Evolutionary conservation across 2,329 filamentous ascomycete species (phyloP).

Genomic region (Fusarium heterosporum): DNA sequence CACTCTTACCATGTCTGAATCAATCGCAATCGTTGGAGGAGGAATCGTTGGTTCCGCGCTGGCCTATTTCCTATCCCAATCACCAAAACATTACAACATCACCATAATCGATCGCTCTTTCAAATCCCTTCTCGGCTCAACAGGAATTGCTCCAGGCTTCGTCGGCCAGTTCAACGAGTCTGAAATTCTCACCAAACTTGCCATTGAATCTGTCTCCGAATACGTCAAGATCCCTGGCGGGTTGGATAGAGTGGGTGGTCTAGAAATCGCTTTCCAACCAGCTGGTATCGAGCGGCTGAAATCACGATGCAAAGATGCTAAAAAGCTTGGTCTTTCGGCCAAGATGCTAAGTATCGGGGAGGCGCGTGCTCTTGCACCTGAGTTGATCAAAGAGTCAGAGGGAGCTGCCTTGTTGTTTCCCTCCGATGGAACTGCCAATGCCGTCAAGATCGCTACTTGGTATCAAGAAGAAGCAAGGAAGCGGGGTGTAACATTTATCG

Average conservation of each 20-base stretch:
- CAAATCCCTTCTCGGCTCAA: conserved; percentile 29
- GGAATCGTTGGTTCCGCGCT: conserved; percentile 40
- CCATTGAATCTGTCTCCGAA: conserved; percentile 39
- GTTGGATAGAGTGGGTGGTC: conserved; percentile 36
- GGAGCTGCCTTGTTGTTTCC: conserved; percentile 34
- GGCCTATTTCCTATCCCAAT: conserved; percentile 23
- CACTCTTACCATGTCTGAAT: conserved; percentile 20
- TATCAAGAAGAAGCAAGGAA: conserved; percentile 34
- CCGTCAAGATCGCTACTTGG: conserved; percentile 24
- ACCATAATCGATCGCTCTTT: conserved; percentile 40
- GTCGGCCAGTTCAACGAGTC: conserved; percentile 45
- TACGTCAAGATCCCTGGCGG: conserved; percentile 39
- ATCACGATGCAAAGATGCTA: conserved; percentile 14
- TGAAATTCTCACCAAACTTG: conserved; percentile 35
- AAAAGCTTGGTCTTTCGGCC: conserved; percentile 17
- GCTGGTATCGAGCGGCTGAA: conserved; percentile 19
- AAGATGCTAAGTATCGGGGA: conserved; percentile 23
- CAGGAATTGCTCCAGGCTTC: conserved; percentile 39
- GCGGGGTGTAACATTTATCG: conserved; percentile 15
- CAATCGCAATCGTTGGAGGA: conserved; percentile 31
- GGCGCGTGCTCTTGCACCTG: conserved; percentile 28
- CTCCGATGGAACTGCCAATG: conserved; percentile 40
- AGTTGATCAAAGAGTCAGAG: conserved; percentile 24
- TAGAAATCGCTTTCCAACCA: conserved; percentile 37
- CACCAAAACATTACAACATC: conserved; percentile 14